A percentile compares a stretch with the other conserved stretches of the same genome.
These are phyloP conservation scores for Papiliotrema fonsecae DNA, from an alignment of 1,284 basidiomycete genomes.

Conservation along the genomic window DNA sequence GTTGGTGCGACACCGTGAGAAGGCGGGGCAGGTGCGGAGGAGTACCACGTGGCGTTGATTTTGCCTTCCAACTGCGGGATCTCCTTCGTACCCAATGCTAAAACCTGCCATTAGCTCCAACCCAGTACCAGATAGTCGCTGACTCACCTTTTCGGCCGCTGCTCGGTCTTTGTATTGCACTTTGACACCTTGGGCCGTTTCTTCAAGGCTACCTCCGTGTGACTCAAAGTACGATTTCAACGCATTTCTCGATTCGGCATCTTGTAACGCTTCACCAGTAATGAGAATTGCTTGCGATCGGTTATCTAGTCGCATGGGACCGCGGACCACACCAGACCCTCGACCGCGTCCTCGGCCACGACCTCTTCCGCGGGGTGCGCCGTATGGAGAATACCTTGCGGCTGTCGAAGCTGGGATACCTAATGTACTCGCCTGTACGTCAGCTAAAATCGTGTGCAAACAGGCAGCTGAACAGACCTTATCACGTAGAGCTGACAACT, in stretches of 20 bases:
- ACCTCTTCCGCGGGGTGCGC: constrained; percentile 53
- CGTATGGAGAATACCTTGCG: constrained; percentile 52
- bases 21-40: not conserved
- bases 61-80: constrained; percentile 21
- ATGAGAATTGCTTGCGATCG: constrained; percentile 75
- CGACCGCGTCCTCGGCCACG: constrained; percentile 61
- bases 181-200: constrained; percentile 21
- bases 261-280: constrained; percentile 55
- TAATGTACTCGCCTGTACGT: constrained; percentile 28
- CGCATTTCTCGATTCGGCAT: constrained; percentile 52
- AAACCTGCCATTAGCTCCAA: constrained; percentile 20
- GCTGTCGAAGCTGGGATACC: constrained; percentile 34
- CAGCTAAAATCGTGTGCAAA: not conserved
- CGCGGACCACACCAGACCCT: constrained; percentile 56
- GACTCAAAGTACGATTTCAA: constrained; percentile 80
- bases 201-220: constrained; percentile 38
- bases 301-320: constrained; percentile 78
- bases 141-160: constrained; percentile 44
- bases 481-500: constrained; percentile 35
- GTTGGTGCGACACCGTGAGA: not conserved
- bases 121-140: not conserved
- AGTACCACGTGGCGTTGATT: constrained; percentile 30
- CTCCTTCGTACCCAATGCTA: constrained; percentile 35
- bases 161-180: constrained; percentile 40
- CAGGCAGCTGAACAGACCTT: too few relatives aligned